phyloP scores from a whole-genome alignment of 2,329 filamentous ascomycete genomes.

The Clarireedia hainanense region DNA sequence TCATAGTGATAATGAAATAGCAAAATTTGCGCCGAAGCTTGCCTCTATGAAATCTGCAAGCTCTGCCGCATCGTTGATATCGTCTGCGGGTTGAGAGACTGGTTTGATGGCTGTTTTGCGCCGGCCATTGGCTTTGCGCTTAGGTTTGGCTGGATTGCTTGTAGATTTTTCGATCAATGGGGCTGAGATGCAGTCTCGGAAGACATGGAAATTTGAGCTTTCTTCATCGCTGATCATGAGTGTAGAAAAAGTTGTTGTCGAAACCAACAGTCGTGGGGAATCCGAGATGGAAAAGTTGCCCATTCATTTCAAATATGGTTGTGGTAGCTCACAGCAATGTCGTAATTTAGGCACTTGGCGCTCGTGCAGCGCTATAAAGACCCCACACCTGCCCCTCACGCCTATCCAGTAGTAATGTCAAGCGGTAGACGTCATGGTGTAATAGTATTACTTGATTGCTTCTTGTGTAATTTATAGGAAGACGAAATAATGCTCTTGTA shows the following conservation, averaged over 20 bases:
- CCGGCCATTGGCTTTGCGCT: conserved; percentile 32
- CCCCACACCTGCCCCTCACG: too few species aligned
- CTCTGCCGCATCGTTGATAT: conserved; percentile 42
- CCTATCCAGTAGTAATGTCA: too few species aligned
- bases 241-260: neutral
- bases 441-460: too few species aligned
- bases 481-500: too few species aligned
- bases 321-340: too few species aligned
- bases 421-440: too few species aligned
- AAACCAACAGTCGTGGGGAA: neutral
- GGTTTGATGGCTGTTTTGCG: conserved; percentile 21
- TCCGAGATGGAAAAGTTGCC: too few species aligned
- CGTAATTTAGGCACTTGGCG: too few species aligned
- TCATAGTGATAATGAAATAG: neutral
- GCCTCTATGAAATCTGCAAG: conserved; percentile 63
- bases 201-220: conserved; percentile 54
- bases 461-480: too few species aligned
- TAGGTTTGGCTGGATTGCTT: conserved; percentile 32
- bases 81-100: conserved; percentile 4
- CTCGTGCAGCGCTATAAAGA: too few species aligned
- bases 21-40: neutral
- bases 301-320: too few species aligned
- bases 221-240: conserved; percentile 23
- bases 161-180: conserved; percentile 57
- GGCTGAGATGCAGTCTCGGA: conserved; percentile 67